Evolutionary conservation across 2,329 filamentous ascomycete species (phyloP).

Genomic region (Aureobasidium sp.): DNA sequence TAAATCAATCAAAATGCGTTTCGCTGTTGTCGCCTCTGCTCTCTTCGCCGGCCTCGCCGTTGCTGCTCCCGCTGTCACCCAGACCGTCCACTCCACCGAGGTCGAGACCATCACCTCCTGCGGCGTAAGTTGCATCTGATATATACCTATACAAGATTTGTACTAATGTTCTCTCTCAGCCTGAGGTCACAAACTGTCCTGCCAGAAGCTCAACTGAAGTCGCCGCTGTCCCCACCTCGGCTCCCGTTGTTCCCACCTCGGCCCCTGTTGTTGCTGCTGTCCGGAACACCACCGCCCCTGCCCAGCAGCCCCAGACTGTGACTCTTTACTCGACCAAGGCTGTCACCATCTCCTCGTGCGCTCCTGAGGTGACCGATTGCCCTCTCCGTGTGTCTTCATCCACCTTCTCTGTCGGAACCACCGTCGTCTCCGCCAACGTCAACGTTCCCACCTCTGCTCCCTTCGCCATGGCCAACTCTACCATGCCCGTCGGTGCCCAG

Average conservation of each 20-base stretch:
- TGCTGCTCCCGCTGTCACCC: constrained; percentile 4
- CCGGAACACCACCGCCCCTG: constrained; percentile 1
- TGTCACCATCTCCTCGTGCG: constrained; percentile 36
- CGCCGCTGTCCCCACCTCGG: neutral
- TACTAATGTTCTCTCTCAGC: constrained; percentile 9
- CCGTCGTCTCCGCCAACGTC: constrained; percentile 4
- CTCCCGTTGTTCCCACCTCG: constrained; percentile 1
- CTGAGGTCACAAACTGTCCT: constrained; percentile 21
- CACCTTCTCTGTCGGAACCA: constrained; percentile 10
- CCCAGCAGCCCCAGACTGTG: neutral
- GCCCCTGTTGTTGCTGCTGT: neutral
- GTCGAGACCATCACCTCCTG: constrained; percentile 20
- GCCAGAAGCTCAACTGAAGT: neutral
- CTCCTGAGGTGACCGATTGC: constrained; percentile 32
- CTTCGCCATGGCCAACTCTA: constrained; percentile 9
- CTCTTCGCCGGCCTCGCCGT: constrained; percentile 23
- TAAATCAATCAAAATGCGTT: constrained; percentile 25
- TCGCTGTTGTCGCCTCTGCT: constrained; percentile 24
- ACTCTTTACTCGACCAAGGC: constrained; percentile 23
- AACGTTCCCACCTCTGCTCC: constrained; percentile 3
- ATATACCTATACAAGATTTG: neutral
- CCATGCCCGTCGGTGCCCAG: neutral
- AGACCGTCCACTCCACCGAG: constrained; percentile 18
- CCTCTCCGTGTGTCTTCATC: no score
- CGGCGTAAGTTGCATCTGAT: neutral